Evolutionary conservation across 805 yeast species (phyloP).

Genomic region (Starmerella davenportii): DNA sequence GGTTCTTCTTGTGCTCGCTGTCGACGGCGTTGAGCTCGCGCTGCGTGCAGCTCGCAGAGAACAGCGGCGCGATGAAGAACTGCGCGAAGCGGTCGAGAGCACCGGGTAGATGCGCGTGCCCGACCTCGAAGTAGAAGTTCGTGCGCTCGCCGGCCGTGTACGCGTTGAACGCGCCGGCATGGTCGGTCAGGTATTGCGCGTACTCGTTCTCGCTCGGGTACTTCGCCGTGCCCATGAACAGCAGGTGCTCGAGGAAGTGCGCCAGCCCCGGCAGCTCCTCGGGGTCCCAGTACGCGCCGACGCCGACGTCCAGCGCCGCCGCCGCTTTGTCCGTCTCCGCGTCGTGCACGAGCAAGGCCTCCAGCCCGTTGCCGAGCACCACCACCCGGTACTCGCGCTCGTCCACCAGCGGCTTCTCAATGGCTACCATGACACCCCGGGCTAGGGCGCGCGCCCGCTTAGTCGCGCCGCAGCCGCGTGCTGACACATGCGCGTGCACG

Average conservation of each 20-base stretch:
- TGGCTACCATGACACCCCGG: neutral
- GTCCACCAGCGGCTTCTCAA: conserved; percentile 31
- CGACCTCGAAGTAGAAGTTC: conserved; percentile 76
- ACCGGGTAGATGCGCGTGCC: conserved; percentile 57
- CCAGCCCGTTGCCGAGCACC: conserved; percentile 49
- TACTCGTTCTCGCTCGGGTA: conserved; percentile 63
- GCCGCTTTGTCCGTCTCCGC: conserved; percentile 46
- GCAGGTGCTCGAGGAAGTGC: conserved; percentile 72
- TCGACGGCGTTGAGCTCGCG: conserved; percentile 90
- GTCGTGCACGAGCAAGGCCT: conserved; percentile 56
- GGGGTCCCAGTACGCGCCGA: conserved; percentile 75
- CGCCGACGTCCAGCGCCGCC: conserved; percentile 53
- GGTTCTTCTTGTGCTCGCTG: conserved; percentile 84
- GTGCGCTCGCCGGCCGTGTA: conserved; percentile 80
- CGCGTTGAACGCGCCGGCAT: conserved; percentile 83
- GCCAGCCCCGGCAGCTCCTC: conserved; percentile 59
- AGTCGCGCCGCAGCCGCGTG: too few relatives aligned
- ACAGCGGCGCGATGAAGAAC: conserved; percentile 74
- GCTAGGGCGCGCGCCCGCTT: too few relatives aligned
- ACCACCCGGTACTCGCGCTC: conserved; percentile 59
- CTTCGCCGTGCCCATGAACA: conserved; percentile 64
- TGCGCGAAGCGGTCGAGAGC: conserved; percentile 88
- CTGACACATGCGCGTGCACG: conserved; percentile 21
- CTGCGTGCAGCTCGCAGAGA: conserved; percentile 56
- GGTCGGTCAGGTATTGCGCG: conserved; percentile 54